Percentiles rank a stretch among this genome's conserved stretches.
Evolutionary conservation across 306 rosid species (phyloP).

Genomic region (Cucurbita moschata): DNA sequence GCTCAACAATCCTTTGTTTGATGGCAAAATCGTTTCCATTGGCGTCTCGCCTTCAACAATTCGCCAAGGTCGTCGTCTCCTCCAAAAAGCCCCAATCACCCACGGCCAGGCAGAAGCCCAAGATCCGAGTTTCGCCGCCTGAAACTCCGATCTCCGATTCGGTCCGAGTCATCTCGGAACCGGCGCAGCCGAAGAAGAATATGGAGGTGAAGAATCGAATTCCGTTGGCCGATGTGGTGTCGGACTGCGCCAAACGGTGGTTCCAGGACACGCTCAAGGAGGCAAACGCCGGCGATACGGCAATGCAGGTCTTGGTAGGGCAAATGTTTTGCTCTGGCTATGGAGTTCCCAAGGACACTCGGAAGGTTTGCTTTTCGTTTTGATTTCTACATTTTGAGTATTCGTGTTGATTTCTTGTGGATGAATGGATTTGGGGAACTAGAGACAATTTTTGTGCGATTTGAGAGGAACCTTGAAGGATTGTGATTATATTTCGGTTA

Average conservation of each 20-base stretch:
- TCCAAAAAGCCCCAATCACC: conserved; percentile 23
- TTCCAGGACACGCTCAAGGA: conserved; percentile 69
- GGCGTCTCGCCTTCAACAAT: conserved; percentile 23
- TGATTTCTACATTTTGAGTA: not conserved
- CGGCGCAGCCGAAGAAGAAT: conserved; percentile 11
- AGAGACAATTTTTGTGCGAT: not conserved
- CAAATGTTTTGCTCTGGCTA: conserved; percentile 72
- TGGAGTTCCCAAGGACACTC: conserved; percentile 49
- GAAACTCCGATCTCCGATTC: conserved; percentile 10
- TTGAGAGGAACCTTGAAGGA: not conserved
- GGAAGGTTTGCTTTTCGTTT: conserved; percentile 25
- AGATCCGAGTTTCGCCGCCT: conserved; percentile 9
- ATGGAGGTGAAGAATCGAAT: conserved; percentile 22
- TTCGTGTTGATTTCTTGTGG: not conserved
- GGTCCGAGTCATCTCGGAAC: conserved; percentile 20
- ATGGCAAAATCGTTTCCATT: conserved; percentile 67
- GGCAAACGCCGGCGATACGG: conserved; percentile 51
- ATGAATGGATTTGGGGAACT: not conserved
- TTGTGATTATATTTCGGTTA: not conserved
- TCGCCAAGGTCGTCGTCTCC: conserved; percentile 31
- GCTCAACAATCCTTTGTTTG: not conserved
- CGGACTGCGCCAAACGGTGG: conserved; percentile 71
- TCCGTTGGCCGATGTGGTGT: conserved; percentile 54
- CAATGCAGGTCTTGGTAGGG: conserved; percentile 61
- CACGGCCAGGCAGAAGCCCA: conserved; percentile 20